Evolutionary conservation across 2,329 filamentous ascomycete genomes (phyloP).

Genomic region (Geosmithia flava): DNA sequence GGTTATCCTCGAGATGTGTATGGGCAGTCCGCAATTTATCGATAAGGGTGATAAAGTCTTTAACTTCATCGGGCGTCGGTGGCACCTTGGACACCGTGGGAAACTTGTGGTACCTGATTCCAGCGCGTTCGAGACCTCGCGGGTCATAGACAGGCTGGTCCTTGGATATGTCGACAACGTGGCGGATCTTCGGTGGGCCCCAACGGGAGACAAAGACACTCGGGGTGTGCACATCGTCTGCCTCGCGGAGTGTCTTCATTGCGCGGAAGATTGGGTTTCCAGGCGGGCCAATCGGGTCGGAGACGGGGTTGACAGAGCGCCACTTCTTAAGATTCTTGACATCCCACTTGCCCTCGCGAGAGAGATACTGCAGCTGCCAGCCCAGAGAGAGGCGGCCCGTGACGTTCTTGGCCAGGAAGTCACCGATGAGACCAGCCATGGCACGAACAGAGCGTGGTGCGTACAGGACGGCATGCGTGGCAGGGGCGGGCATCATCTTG

Average conservation of each 20-base stretch:
- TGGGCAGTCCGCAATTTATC: slow-evolving; percentile 42
- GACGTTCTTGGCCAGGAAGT: slow-evolving; percentile 65
- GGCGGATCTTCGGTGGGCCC: slow-evolving; percentile 48
- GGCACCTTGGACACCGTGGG: slow-evolving; percentile 88
- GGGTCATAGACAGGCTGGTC: slow-evolving; percentile 86
- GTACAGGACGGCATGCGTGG: slow-evolving; percentile 77
- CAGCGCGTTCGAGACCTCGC: slow-evolving; percentile 49
- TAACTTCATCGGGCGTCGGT: slow-evolving; percentile 45
- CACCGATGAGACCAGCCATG: slow-evolving; percentile 68
- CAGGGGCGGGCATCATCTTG: slow-evolving; percentile 60
- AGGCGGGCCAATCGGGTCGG: slow-evolving; percentile 52
- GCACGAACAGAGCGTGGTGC: slow-evolving; percentile 62
- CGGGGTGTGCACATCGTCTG: slow-evolving; percentile 73
- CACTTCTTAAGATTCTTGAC: slow-evolving; percentile 94
- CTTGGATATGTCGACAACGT: slow-evolving; percentile 83
- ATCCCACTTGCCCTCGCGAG: slow-evolving; percentile 90
- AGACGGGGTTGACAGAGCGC: slow-evolving; percentile 69
- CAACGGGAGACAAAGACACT: slow-evolving; percentile 57
- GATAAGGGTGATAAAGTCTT: slow-evolving; percentile 41
- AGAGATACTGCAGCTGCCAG: slow-evolving; percentile 86
- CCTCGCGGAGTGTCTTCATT: slow-evolving; percentile 86
- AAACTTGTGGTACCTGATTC: slow-evolving; percentile 71
- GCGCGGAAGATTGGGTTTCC: slow-evolving; percentile 59
- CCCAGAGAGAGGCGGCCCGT: slow-evolving; percentile 68
- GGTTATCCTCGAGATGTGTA: slow-evolving; percentile 22